Evolutionary conservation across 2,329 filamentous ascomycete species (phyloP), one percentile per base, ranked within the genome.

Genomic region (Nemania sp.): DNA sequence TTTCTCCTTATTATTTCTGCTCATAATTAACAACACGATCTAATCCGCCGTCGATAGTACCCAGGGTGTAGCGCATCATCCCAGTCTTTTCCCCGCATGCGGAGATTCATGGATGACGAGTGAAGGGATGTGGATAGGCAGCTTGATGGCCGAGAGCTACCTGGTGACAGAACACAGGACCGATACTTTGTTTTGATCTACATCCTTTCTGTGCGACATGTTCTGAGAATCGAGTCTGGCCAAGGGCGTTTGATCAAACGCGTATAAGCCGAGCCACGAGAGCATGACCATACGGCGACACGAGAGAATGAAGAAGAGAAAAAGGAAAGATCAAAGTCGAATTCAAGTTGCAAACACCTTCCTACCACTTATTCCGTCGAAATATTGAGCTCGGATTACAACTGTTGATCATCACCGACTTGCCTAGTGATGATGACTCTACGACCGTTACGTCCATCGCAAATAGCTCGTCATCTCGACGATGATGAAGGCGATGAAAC

Each of bases 381-480:
- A 29, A 29, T 4, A 29, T 3, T 29, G 25, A 29, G 25, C 25
- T 29, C 25, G 25, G n/a, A n/a, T n/a, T n/a, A n/a, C n/a, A n/a
- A n/a, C n/a, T 29, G 25, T 29, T 29, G 25, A 29, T 7, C 25
- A 29, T 29, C 25, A 29, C 25, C 18, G 37, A 47, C 10, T 21
- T 51, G 32, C 5, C 35, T 17, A 53, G 45, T 67, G 63, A 71
- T 67, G 64, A 72, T 71, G 69, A 69, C 64, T 54, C 54, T 68
- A 29, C 66, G 70, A 53, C 65, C 65, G 49, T 55, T 72, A 37
- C 66, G 69, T 45, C 70, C 70, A 58, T 58, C 64, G 54, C 65
- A 68, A 49, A 61, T 45, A 64, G 56, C 62, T 47, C 45, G 47
- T 49, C 43, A 29, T 43, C 57, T 54, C 37, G 47, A 60, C 20